Base-by-base conservation (phyloP, 2,329 filamentous ascomycete genomes). In the Thielaviopsis musarum region DNA sequence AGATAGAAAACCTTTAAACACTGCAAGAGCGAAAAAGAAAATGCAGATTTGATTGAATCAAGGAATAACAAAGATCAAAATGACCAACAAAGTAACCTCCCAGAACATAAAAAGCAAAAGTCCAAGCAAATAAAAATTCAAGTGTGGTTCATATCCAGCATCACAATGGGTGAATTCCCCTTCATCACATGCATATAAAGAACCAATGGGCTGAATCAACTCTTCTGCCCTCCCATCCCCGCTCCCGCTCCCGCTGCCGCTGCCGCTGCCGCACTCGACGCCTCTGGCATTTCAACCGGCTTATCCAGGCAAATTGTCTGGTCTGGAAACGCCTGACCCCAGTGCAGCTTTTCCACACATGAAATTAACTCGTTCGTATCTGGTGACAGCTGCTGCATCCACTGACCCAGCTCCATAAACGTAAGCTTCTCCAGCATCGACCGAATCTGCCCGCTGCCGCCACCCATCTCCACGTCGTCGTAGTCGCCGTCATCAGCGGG, bases 341-440 rank as follows among this genome's bases (percentile, higher is more conserved):
- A 61, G 21, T 53, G 59, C 5, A 61, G 17, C 21, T 58, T 61
- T 28, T 61, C 56, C 6, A 52, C 60, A 26, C 53, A 59, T 10
- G 56, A 17, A 28, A 62, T 30, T n/a, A 62, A 30, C 17, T 28
- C 52, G 17, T 59, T 48, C 2, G 53, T 45, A 17, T 62, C 51
- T n/a, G 52, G 57, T 12, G 55, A 51, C 22, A 48, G 17, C 53
- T 54, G 24, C 21, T 58, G 52, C 17, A 62, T 56, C 57, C 57
- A 62, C 26, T 54, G 38, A 1, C 55, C 53, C 15, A 57, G 30
- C 28, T 62, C 60, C 38, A 56, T 13, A 17, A 62, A 62, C 10
- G 28, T 52, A 15, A 62, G 54, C 3, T 28, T 49, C 13, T 52
- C 34, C 22, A 57, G 22, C 34, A 30, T 52, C 52, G 22, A 30